Evolutionary conservation across 2,329 filamentous ascomycete species (phyloP).

Genomic region (Cladophialophora psammophila): DNA sequence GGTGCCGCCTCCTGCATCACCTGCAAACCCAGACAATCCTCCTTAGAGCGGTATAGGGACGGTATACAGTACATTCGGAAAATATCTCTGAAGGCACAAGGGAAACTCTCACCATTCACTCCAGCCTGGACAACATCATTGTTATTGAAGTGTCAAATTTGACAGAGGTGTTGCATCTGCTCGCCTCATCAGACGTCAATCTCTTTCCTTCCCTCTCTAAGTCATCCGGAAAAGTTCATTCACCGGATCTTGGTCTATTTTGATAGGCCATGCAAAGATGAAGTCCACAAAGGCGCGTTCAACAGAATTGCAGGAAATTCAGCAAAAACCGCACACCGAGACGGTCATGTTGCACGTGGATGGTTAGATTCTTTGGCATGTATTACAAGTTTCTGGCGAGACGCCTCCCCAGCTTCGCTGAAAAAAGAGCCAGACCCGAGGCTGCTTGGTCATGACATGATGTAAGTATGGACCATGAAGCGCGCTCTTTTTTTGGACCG

Average conservation of each 20-base stretch:
- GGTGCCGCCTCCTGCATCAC: conserved; percentile 28
- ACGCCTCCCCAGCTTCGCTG: neutral
- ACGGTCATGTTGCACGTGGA: neutral
- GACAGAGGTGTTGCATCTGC: neutral
- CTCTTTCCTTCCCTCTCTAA: neutral
- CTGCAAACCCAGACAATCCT: conserved; percentile 20
- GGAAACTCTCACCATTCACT: neutral
- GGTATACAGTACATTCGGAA: neutral
- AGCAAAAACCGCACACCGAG: neutral
- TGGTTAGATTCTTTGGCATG: neutral
- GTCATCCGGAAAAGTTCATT: neutral
- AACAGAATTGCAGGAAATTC: neutral
- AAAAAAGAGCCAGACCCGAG: neutral
- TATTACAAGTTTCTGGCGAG: neutral
- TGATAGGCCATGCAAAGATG: neutral
- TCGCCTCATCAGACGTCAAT: neutral
- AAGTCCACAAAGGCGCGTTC: neutral
- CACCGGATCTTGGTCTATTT: neutral
- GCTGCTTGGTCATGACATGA: neutral
- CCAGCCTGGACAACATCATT: neutral
- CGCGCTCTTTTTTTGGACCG: neutral
- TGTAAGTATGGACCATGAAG: neutral
- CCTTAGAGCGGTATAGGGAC: neutral
- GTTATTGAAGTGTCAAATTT: neutral
- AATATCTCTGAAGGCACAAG: neutral